phyloP scores from a whole-genome alignment of 176 grass and related monocot genomes.

The Carex cristatella region DNA sequence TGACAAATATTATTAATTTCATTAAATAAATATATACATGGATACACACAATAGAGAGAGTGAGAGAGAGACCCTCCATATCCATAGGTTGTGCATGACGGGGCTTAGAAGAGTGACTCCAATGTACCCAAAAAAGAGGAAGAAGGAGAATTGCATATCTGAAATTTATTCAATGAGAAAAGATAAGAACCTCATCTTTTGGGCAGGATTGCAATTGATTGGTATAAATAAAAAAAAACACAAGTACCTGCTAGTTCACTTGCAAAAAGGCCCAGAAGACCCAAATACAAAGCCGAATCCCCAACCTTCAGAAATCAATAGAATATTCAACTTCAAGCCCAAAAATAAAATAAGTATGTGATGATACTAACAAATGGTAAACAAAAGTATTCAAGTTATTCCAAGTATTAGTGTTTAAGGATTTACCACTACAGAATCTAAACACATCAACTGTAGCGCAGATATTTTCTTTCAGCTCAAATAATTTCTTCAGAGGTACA shows the following conservation, averaged over 20 bases:
- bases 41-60: neutral
- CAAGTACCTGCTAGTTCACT: slow-evolving; percentile 77
- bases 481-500: neutral
- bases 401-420: neutral
- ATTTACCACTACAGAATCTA: neutral
- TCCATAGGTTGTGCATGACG: slow-evolving; percentile 98
- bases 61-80: slow-evolving; percentile 82
- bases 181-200: slow-evolving; percentile 16
- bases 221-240: neutral
- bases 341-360: neutral
- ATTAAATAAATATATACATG: neutral
- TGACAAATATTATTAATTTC: neutral
- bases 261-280: slow-evolving; percentile 86
- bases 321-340: slow-evolving; percentile 1
- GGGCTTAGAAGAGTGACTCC: slow-evolving; percentile 85
- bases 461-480: neutral
- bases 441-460: neutral
- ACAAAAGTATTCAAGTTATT: neutral
- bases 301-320: slow-evolving; percentile 53
- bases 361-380: neutral
- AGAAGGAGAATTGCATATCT: slow-evolving; percentile 98
- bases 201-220: slow-evolving; percentile 2
- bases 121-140: slow-evolving; percentile 86
- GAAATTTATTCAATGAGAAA: slow-evolving; percentile 29
- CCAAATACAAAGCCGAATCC: slow-evolving; percentile 89